Evolutionary conservation across 768 basidiomycete genomes (phyloP).

Genomic region (Podaxis sp.): DNA sequence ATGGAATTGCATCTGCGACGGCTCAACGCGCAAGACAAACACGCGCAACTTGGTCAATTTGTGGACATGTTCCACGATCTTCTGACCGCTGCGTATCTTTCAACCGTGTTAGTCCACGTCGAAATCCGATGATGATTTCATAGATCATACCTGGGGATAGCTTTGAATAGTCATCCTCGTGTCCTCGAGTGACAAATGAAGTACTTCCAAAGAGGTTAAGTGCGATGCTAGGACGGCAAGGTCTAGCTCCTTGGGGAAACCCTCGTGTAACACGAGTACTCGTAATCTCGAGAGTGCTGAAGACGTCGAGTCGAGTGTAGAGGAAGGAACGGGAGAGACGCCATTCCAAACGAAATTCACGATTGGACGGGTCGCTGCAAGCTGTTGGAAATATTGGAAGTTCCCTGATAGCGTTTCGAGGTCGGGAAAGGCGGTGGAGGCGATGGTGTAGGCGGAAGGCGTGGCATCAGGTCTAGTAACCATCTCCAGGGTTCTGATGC

Average conservation of each 20-base stretch:
- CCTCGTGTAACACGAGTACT: constrained; percentile 8
- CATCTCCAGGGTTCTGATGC: constrained; percentile 3
- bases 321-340: background rate
- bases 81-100: constrained; percentile 9
- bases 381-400: background rate
- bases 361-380: background rate
- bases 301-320: background rate
- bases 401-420: constrained; percentile 8
- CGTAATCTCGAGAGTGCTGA: constrained; percentile 2
- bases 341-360: constrained; percentile 4
- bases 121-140: background rate
- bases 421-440: constrained; percentile 5
- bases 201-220: constrained; percentile 7
- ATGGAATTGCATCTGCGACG: background rate
- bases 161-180: constrained; percentile 9
- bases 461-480: background rate
- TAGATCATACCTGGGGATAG: constrained; percentile 5
- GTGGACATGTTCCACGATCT: constrained; percentile 1
- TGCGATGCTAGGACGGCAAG: background rate
- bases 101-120: background rate
- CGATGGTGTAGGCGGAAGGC: background rate
- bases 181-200: constrained; percentile 10
- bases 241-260: constrained; percentile 3
- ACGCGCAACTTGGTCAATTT: background rate
- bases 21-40: constrained; percentile 6